Evolutionary conservation across 2,329 filamentous ascomycete genomes (phyloP).

Genomic region (Colletotrichum falcatum): DNA sequence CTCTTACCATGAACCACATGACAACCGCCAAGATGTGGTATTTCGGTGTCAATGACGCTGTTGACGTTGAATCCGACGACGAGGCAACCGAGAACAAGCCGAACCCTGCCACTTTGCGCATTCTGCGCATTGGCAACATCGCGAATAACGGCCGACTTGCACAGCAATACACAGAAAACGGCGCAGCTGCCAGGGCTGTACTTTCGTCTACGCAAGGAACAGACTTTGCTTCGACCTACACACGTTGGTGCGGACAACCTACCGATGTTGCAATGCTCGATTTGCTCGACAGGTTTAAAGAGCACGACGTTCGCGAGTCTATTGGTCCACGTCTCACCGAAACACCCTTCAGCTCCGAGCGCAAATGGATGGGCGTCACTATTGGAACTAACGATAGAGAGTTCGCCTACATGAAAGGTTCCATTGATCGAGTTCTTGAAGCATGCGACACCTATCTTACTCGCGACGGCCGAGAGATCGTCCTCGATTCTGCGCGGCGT

Average conservation of each 20-base stretch:
- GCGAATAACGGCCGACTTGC: constrained; percentile 93
- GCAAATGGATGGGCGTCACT: constrained; percentile 99
- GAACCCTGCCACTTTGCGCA: constrained; percentile 80
- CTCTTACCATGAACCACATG: constrained; percentile 98
- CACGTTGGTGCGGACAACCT: constrained; percentile 95
- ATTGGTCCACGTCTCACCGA: constrained; percentile 86
- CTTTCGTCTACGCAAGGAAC: constrained; percentile 84
- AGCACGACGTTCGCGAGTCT: constrained; percentile 89
- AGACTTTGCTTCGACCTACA: constrained; percentile 73
- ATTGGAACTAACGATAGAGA: constrained; percentile 77
- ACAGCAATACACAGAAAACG: constrained; percentile 75
- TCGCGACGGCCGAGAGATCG: constrained; percentile 85
- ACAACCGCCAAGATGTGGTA: constrained; percentile 97
- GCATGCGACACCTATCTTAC: constrained; percentile 93
- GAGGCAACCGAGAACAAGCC: constrained; percentile 68
- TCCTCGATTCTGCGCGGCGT: constrained; percentile 81
- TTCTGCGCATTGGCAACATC: constrained; percentile 93
- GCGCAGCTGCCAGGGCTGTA: constrained; percentile 80
- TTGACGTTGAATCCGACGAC: constrained; percentile 67
- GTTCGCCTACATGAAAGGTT: constrained; percentile 94
- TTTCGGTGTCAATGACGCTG: constrained; percentile 73
- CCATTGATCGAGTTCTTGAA: constrained; percentile 86
- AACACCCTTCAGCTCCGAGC: constrained; percentile 94
- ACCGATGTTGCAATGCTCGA: constrained; percentile 98
- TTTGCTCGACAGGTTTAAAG: constrained; percentile 88